phyloP scores from a whole-genome alignment of 177 flowering plant species.

The Vitis hybrid region DNA sequence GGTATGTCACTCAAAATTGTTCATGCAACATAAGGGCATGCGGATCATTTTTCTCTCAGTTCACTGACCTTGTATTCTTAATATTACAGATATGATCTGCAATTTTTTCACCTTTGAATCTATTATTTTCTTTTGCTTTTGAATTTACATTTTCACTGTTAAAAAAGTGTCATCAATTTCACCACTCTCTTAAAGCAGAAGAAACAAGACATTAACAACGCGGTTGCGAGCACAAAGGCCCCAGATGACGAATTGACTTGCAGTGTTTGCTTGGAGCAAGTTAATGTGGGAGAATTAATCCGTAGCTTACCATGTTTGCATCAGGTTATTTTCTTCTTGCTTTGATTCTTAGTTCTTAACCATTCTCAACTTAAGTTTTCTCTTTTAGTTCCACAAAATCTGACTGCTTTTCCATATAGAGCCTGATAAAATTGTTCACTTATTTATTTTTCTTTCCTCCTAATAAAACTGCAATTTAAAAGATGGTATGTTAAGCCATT shows the following conservation, averaged over 20 bases:
- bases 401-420: background rate
- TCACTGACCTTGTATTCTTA: background rate
- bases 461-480: background rate
- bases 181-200: constrained; percentile 23
- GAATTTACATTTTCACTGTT: background rate
- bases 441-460: background rate
- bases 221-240: constrained; percentile 34
- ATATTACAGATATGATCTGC: background rate
- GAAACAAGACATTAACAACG: constrained; percentile 38
- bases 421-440: background rate
- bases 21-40: too few relatives aligned
- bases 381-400: background rate
- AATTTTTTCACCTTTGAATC: background rate
- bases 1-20: too few relatives aligned
- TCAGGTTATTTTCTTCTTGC: constrained; percentile 48
- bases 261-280: constrained; percentile 95
- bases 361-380: background rate
- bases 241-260: constrained; percentile 78
- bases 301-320: constrained; percentile 93
- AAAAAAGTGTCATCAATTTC: too few relatives aligned
- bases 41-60: background rate
- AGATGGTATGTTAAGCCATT: background rate
- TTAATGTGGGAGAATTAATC: constrained; percentile 64
- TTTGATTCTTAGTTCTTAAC: background rate
- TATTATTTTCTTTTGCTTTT: background rate